Conservation (phyloP, 2,329 filamentous ascomycete genomes). For the Colletotrichum kahawae region DNA sequence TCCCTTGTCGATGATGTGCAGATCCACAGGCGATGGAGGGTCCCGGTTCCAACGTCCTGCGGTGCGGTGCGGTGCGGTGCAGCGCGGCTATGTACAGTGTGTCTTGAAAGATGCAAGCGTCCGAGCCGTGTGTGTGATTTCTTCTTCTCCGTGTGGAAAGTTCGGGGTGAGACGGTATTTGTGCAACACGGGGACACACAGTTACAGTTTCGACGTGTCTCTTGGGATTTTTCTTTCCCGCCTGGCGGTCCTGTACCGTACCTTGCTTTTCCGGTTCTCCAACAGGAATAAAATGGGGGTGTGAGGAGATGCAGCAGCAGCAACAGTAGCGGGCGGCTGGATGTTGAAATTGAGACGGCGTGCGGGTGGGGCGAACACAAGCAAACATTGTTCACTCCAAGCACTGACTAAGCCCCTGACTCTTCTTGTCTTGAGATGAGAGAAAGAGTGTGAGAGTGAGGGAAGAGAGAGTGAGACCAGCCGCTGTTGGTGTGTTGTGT, state of each 20-base stretch:
- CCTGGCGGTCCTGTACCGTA: background rate
- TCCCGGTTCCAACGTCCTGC: background rate
- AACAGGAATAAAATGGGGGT: background rate
- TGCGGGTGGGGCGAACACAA: background rate
- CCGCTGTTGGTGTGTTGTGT: background rate
- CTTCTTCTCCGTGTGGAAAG: background rate
- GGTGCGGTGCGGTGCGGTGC: background rate
- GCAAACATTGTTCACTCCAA: background rate
- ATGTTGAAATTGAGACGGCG: slow-evolving; percentile 17
- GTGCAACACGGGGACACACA: background rate
- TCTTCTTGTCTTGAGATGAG: background rate
- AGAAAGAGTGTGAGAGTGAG: background rate
- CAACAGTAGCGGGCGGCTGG: background rate
- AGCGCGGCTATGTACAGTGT: background rate
- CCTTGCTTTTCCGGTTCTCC: background rate
- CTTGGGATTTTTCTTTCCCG: background rate
- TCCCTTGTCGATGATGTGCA: slow-evolving; percentile 7
- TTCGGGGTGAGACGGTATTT: background rate
- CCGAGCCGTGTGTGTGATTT: background rate
- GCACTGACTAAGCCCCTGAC: background rate
- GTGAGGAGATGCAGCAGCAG: background rate
- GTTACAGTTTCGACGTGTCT: background rate
- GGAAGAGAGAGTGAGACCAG: background rate
- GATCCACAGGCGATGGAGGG: slow-evolving; percentile 5
- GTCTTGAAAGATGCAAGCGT: background rate